Evolutionary conservation across 2,329 filamentous ascomycete species (phyloP), one percentile per base, ranked within the genome.

Genomic region (Neurospora sp.): DNA sequence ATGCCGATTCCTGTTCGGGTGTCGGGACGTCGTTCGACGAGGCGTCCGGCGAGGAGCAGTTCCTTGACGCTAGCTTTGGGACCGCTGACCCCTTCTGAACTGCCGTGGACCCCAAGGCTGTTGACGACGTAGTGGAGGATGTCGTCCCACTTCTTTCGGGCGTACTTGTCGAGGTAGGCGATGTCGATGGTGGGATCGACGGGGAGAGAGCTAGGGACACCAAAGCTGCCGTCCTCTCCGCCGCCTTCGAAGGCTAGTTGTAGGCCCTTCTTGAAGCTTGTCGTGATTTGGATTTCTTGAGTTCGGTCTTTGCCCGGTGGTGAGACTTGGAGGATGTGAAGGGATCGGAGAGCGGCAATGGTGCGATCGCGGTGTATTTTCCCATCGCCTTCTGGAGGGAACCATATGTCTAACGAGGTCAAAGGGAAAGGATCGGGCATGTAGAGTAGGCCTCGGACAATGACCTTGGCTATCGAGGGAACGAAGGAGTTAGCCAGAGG

Each of bases 101-200:
- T 57, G 52, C 52, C 15, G 17, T 41, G 67, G 6, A 70, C 71
- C 0, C 72, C 89, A 8, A 91, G 90, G 71, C 88, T 91, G 70
- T 91, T 92, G 23, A 99, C 96, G 78, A 99, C 94, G 77, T 93
- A 99, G 79, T 97, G 96, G 66, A 99, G 81, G 37, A 99, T 97
- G 36, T 93, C 91, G 80, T 99, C 96, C 94, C 96, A 99, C 77
- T 97, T 94, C 75, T 87, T 88, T 69, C 92, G 88, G 5, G 96
- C 93, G 80, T 95, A 96, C 37, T 89, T 86, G 77, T 99, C 96
- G 70, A 99, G 86, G 74, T 91, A 92, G 1, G 86, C 77, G 11
- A 93, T 80, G 71, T 91, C 88, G 67, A 96, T 87, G 67, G 88
- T 86, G 69, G 85, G 82, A 52, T 88, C 86, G 40, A 88, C 83